A percentile compares a stretch with the other conserved stretches of the same genome.
These are phyloP conservation scores for Plasmodium fragile DNA, from an alignment of 169 alveolate species.

Conservation along the genomic window DNA sequence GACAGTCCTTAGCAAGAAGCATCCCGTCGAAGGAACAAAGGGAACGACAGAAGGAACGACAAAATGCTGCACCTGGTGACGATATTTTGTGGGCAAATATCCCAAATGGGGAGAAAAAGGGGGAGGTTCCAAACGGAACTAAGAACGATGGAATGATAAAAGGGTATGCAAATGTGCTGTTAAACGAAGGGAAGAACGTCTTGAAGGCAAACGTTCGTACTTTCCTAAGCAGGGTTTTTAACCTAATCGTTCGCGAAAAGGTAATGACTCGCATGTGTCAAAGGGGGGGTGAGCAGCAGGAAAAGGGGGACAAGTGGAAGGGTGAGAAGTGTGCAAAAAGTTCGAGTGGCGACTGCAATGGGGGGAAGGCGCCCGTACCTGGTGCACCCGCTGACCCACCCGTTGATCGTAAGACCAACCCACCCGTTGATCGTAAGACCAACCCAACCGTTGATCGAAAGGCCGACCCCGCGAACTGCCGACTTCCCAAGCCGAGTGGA, in stretches of 20 bases:
- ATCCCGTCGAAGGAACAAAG: background rate
- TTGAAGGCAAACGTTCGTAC: background rate
- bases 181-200: background rate
- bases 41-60: background rate
- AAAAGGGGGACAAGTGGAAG: background rate
- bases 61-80: background rate
- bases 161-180: background rate
- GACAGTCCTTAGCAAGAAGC: background rate
- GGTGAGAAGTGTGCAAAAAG: background rate
- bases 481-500: background rate
- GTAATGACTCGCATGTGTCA: conserved; percentile 29
- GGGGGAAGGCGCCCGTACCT: background rate
- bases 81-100: background rate
- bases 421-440: background rate
- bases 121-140: background rate
- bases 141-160: conserved; percentile 13
- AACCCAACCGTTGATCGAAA: background rate
- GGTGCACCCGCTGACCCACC: background rate
- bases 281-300: background rate
- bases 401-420: background rate
- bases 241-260: conserved; percentile 38
- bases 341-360: background rate
- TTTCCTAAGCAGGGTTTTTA: conserved; percentile 28
- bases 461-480: background rate
- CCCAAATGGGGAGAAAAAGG: background rate